These are phyloP conservation scores for Candida sonorensis DNA, from an alignment of 805 yeast genomes.

Conservation along the genomic window DNA sequence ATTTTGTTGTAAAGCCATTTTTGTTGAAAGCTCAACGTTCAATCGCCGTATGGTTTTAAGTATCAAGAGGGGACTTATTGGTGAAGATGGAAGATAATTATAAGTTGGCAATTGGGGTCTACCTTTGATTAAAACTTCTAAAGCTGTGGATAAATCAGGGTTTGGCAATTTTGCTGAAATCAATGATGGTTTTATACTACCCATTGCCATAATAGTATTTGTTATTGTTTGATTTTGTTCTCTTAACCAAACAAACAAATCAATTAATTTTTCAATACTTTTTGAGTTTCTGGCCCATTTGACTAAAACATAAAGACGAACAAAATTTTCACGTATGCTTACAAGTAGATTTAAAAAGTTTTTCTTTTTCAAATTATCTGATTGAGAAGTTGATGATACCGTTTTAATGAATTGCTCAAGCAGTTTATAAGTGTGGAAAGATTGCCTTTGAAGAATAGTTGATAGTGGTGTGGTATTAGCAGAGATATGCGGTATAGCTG, in stretches of 20 bases:
- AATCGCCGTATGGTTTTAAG: slow-evolving; percentile 58
- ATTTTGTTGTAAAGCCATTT: slow-evolving; percentile 60
- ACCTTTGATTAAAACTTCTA: slow-evolving; percentile 76
- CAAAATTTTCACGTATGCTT: slow-evolving; percentile 70
- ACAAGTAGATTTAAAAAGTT: slow-evolving; percentile 64
- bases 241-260: slow-evolving; percentile 81
- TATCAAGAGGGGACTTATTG: slow-evolving; percentile 48
- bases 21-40: slow-evolving; percentile 64
- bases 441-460: slow-evolving; percentile 49
- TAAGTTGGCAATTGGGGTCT: slow-evolving; percentile 68
- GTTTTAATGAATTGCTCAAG: slow-evolving; percentile 55
- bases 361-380: slow-evolving; percentile 60
- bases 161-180: slow-evolving; percentile 88
- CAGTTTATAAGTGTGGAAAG: slow-evolving; percentile 58
- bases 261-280: slow-evolving; percentile 71
- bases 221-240: slow-evolving; percentile 66
- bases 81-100: slow-evolving; percentile 42
- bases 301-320: slow-evolving; percentile 75
- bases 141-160: slow-evolving; percentile 81
- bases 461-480: slow-evolving; percentile 62
- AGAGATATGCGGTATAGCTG: slow-evolving; percentile 59
- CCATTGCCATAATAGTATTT: slow-evolving; percentile 59
- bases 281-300: slow-evolving; percentile 81
- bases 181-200: slow-evolving; percentile 59
- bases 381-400: slow-evolving; percentile 42